A percentile compares a stretch with the other conserved stretches of the same genome.
Evolutionary conservation across 139 green algal genomes (phyloP).

Genomic region (Tetradesmus lagerheimii): DNA sequence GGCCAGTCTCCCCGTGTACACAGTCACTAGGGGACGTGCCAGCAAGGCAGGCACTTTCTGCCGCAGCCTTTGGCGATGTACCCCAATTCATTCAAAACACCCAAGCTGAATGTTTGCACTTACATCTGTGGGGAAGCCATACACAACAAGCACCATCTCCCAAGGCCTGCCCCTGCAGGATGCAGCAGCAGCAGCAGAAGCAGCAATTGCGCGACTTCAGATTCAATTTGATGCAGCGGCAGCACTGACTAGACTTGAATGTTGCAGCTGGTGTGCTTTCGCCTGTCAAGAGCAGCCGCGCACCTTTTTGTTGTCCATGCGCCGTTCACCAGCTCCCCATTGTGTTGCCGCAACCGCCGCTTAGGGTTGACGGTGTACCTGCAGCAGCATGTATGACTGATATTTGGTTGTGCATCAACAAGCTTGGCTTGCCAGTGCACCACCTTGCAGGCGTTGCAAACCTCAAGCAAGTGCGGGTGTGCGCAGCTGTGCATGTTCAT

Average conservation of each 20-base stretch:
- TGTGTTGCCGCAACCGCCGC: slow-evolving; percentile 93
- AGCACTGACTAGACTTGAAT: no score
- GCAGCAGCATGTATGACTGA: not conserved
- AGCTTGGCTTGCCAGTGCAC: not conserved
- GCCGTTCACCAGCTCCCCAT: slow-evolving; percentile 86
- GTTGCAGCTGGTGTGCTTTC: no score
- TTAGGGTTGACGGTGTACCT: slow-evolving; percentile 94
- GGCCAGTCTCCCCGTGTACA: no score
- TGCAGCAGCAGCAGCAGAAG: not conserved
- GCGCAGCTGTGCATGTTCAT: not conserved
- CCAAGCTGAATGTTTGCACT: no score
- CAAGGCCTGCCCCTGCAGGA: slow-evolving; percentile 82
- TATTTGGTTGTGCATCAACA: not conserved
- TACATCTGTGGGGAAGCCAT: slow-evolving; percentile 89
- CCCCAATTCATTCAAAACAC: no score
- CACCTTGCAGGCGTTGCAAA: not conserved
- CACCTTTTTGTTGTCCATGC: slow-evolving; percentile 83
- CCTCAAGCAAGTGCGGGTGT: no score
- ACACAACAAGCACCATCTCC: slow-evolving; percentile 95
- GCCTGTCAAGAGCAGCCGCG: not conserved
- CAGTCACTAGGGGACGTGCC: no score
- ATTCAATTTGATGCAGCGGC: no score
- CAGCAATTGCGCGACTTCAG: not conserved
- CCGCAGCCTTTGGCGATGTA: no score
- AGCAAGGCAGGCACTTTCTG: no score